Conservation (phyloP, 371 early-diverging fungal species). For the Mortierella sp. region DNA sequence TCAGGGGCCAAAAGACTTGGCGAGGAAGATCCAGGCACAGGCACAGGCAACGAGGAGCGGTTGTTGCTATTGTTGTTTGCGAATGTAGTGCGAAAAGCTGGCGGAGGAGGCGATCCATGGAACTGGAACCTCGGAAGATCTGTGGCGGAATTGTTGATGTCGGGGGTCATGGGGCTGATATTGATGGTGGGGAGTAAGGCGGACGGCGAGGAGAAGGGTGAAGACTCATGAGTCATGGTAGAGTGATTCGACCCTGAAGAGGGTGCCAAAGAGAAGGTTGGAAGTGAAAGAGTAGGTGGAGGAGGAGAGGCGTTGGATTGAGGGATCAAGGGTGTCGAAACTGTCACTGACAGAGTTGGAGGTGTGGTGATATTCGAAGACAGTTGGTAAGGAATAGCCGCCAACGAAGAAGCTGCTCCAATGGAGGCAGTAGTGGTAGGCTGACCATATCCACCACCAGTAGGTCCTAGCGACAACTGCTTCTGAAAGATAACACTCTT, state of each 20-base stretch:
- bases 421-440: not conserved
- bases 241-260: not conserved
- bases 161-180: constrained; percentile 3
- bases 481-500: constrained; percentile 39
- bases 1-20: not conserved
- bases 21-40: not conserved
- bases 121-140: not conserved
- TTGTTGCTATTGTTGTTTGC: not conserved
- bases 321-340: not conserved
- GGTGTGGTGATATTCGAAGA: not conserved
- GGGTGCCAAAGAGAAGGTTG: not conserved
- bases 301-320: not conserved
- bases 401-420: not conserved
- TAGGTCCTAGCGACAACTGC: not conserved
- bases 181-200: not conserved
- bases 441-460: not conserved
- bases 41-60: not conserved
- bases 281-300: not conserved
- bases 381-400: not conserved
- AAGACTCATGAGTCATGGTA: not conserved
- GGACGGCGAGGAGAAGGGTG: too few relatives aligned
- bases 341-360: not conserved
- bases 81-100: not conserved
- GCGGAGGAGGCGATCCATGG: not conserved
- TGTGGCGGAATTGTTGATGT: not conserved